A percentile compares a stretch with the other conserved stretches of the same genome.
These are phyloP conservation scores for Smallanthus sonchifolius DNA, from an alignment of 129 eudicot species.

Conservation along the genomic window DNA sequence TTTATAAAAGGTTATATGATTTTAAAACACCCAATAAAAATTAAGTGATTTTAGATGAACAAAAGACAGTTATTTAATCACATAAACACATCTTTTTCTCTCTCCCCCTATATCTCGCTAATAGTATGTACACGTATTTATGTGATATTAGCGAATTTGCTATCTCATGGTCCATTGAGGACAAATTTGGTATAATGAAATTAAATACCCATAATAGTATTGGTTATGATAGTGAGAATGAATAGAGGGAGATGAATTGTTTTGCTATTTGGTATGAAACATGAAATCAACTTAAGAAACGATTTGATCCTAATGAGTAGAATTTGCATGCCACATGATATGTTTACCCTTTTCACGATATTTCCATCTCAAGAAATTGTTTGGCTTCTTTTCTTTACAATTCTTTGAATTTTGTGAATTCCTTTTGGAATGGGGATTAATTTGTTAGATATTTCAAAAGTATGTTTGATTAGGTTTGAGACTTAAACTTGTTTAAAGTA, in stretches of 20 bases:
- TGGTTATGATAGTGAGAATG: background rate
- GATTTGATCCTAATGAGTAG: background rate
- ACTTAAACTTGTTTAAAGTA: background rate
- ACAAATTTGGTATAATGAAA: background rate
- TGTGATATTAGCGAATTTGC: too few relatives aligned
- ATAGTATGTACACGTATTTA: too few relatives aligned
- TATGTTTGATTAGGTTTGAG: background rate
- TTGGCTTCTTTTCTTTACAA: background rate
- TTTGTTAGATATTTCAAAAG: slow-evolving; percentile 11
- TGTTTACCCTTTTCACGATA: background rate
- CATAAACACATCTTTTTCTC: too few relatives aligned
- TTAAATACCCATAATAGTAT: background rate
- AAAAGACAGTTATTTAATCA: too few relatives aligned
- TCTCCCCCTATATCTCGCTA: too few relatives aligned
- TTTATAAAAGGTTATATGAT: too few relatives aligned
- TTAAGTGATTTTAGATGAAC: too few relatives aligned
- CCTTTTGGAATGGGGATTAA: background rate
- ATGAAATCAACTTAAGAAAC: background rate
- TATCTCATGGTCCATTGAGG: too few relatives aligned
- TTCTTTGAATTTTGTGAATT: background rate
- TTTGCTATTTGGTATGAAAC: background rate
- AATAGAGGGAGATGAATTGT: background rate
- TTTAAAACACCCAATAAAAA: too few relatives aligned
- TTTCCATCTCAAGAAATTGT: background rate
- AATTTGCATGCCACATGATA: background rate